Percentiles rank a stretch among this genome's conserved stretches.
Conservation (phyloP, 1,284 basidiomycete species). For the Naganishia liquefaciens region DNA sequence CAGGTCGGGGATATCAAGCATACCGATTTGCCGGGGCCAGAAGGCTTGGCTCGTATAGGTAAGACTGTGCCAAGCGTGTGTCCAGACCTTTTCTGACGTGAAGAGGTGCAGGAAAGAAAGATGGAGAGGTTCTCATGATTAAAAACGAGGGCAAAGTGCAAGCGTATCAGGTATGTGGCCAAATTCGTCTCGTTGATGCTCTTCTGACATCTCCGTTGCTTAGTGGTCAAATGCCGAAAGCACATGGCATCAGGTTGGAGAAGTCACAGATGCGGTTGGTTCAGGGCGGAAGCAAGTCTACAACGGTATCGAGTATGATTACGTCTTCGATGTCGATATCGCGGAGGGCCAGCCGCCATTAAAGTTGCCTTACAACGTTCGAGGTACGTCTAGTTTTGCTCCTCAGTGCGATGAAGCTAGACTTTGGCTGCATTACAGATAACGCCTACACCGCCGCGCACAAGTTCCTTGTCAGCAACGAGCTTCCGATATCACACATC, state of each 20-base stretch:
- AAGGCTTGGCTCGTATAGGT: constrained; percentile 75
- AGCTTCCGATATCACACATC: constrained; percentile 77
- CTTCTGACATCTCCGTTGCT: background rate
- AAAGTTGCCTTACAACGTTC: constrained; percentile 89
- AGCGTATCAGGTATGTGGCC: constrained; percentile 70
- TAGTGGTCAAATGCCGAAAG: constrained; percentile 73
- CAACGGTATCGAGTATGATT: constrained; percentile 93
- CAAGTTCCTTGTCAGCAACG: constrained; percentile 79
- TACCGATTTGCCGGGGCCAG: constrained; percentile 78
- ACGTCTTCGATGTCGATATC: constrained; percentile 97
- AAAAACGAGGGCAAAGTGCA: constrained; percentile 75
- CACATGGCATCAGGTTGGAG: constrained; percentile 90
- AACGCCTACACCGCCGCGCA: constrained; percentile 90
- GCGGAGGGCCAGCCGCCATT: constrained; percentile 88
- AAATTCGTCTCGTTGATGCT: background rate
- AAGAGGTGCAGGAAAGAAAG: constrained; percentile 70
- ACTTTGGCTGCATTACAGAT: constrained; percentile 59
- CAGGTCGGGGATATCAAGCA: constrained; percentile 92
- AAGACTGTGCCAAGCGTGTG: constrained; percentile 38
- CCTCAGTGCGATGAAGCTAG: background rate
- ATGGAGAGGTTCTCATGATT: constrained; percentile 91
- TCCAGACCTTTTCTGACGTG: background rate
- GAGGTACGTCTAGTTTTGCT: constrained; percentile 60
- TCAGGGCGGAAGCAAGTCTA: constrained; percentile 82
- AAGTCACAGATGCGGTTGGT: constrained; percentile 92